Conservation (phyloP, 164 flowering plant species). For the Aristolochia contorta region DNA sequence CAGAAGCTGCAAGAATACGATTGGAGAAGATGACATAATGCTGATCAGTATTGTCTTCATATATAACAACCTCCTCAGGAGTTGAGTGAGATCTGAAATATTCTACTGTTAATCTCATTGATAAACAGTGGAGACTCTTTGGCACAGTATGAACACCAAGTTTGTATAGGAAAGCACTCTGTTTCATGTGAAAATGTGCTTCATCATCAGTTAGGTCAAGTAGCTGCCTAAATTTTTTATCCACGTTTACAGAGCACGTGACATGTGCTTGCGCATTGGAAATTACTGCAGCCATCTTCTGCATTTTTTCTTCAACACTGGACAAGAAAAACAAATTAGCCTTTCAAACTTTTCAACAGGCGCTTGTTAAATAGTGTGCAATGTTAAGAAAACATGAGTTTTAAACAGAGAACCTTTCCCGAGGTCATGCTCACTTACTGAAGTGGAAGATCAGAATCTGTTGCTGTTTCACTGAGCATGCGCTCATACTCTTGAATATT, state of each 20-base stretch:
- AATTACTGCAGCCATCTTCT: slow-evolving; percentile 59
- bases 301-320: slow-evolving; percentile 53
- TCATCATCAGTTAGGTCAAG: slow-evolving; percentile 91
- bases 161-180: slow-evolving; percentile 88
- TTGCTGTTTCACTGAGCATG: slow-evolving; percentile 62
- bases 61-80: slow-evolving; percentile 27
- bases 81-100: slow-evolving; percentile 45
- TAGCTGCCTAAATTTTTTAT: slow-evolving; percentile 83
- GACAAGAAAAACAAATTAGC: slow-evolving; percentile 2
- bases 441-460: slow-evolving; percentile 79
- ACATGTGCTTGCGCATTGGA: slow-evolving; percentile 48
- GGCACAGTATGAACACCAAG: slow-evolving; percentile 91
- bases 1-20: slow-evolving; percentile 78
- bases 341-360: neutral
- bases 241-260: slow-evolving; percentile 78
- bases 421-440: slow-evolving; percentile 43
- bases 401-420: neutral
- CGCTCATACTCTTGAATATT: slow-evolving; percentile 95
- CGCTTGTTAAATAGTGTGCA: neutral
- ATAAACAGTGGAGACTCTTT: slow-evolving; percentile 87
- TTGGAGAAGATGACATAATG: slow-evolving; percentile 79
- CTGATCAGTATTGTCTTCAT: slow-evolving; percentile 37
- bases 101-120: slow-evolving; percentile 86
- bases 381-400: neutral
- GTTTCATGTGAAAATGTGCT: slow-evolving; percentile 90